Percentiles rank a stretch among this genome's conserved stretches.
These are phyloP conservation scores for Aspergillus thermomutatus DNA, from an alignment of 2,329 filamentous ascomycete species.

Conservation along the genomic window DNA sequence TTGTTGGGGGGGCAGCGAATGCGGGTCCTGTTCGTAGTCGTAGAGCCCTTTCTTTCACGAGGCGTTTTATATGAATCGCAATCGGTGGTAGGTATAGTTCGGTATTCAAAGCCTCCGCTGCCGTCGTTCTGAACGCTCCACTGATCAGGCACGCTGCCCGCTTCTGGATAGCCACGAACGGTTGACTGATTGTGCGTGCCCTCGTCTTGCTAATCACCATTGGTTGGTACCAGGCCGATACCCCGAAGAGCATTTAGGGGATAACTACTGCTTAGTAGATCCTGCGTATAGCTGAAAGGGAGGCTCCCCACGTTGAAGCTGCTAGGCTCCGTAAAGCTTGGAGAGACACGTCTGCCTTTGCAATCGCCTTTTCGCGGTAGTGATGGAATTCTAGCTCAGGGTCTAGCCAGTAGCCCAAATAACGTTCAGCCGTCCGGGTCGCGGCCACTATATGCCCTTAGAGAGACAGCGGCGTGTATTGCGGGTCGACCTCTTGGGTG, in stretches of 20 bases:
- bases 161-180: constrained; percentile 8
- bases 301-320: constrained; percentile 8
- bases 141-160: constrained; percentile 10
- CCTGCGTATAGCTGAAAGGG: constrained; percentile 11
- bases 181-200: too few relatives aligned
- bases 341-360: constrained; percentile 5
- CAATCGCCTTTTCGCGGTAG: neutral
- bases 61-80: too few relatives aligned
- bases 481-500: neutral
- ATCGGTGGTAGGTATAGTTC: constrained; percentile 1
- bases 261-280: constrained; percentile 28
- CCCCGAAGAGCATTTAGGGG: constrained; percentile 29
- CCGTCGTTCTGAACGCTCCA: constrained; percentile 8
- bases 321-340: constrained; percentile 4
- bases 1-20: too few relatives aligned
- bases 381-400: constrained; percentile 1
- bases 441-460: neutral
- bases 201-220: constrained; percentile 1
- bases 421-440: neutral
- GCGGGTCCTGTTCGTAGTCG: too few relatives aligned
- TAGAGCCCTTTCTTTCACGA: too few relatives aligned
- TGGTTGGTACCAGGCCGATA: constrained; percentile 20
- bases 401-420: constrained; percentile 12
- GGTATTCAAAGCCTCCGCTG: constrained; percentile 2
- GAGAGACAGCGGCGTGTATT: neutral